A percentile compares a stretch with the other conserved stretches of the same genome.
phyloP scores from a whole-genome alignment of 2,329 filamentous ascomycete species.

The Trichophyton verrucosum region DNA sequence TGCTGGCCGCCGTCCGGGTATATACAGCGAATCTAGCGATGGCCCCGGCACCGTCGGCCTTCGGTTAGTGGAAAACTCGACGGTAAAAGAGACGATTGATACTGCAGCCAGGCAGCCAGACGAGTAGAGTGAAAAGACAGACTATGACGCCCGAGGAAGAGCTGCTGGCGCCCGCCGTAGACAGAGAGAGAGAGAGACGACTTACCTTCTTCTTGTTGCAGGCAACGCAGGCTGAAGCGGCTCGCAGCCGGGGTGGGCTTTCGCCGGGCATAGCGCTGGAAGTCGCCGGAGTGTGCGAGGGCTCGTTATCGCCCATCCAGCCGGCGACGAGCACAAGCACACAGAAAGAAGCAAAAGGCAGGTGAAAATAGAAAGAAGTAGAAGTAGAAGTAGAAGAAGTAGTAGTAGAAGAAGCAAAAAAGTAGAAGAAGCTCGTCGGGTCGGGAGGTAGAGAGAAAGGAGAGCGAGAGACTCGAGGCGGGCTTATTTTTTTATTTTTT shows the following conservation, averaged over 20 bases:
- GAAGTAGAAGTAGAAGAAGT: neutral
- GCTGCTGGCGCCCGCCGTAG: neutral
- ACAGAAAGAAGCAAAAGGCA: neutral
- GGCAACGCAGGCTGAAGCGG: slow-evolving; percentile 21
- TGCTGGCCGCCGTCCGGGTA: slow-evolving; percentile 15
- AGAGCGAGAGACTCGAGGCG: neutral
- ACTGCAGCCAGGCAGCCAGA: neutral
- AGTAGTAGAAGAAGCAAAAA: neutral
- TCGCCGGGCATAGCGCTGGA: slow-evolving; percentile 6
- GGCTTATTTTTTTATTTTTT: neutral
- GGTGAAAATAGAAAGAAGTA: neutral
- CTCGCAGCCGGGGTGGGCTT: slow-evolving; percentile 19
- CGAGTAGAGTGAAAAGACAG: neutral
- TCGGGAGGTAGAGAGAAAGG: neutral
- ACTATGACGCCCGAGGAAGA: no score
- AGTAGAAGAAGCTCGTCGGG: neutral
- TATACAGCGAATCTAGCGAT: slow-evolving; percentile 19
- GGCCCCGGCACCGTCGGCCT: neutral
- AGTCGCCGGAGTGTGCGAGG: slow-evolving; percentile 9
- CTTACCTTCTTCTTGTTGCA: slow-evolving; percentile 23
- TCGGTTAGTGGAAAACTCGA: neutral
- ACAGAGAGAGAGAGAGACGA: neutral
- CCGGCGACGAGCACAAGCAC: neutral
- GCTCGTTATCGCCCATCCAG: slow-evolving; percentile 11
- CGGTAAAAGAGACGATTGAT: neutral